These are phyloP conservation scores for Tylopilus plumbeoviolaceoides DNA, from an alignment of 768 basidiomycete species.

Conservation along the genomic window DNA sequence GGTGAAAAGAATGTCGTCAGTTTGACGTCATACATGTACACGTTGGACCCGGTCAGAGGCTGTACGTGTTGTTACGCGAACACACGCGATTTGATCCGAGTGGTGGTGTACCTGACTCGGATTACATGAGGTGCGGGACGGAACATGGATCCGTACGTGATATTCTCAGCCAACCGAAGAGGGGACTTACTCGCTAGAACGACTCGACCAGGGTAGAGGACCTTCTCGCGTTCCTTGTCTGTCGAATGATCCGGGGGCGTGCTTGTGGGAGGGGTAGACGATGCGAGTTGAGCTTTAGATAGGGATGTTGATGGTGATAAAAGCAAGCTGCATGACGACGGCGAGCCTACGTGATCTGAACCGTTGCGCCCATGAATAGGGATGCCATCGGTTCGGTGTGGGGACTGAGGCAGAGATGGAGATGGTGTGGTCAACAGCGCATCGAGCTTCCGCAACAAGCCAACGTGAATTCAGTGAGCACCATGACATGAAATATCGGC, in stretches of 20 bases:
- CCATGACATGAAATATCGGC: neutral
- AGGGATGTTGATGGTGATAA: conserved; percentile 28
- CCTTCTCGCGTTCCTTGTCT: conserved; percentile 69
- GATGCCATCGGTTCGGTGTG: conserved; percentile 18
- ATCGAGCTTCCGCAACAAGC: conserved; percentile 44
- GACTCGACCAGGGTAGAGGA: conserved; percentile 79
- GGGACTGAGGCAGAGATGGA: conserved; percentile 25
- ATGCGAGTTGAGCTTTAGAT: conserved; percentile 24
- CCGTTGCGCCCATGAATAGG: conserved; percentile 24
- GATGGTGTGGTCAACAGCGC: conserved; percentile 32
- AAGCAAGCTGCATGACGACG: conserved; percentile 21
- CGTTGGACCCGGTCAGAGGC: conserved; percentile 3
- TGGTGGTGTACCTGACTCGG: neutral
- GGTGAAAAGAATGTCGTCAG: conserved; percentile 8
- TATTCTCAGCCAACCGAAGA: no score
- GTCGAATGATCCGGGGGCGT: conserved; percentile 16
- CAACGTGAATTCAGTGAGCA: neutral
- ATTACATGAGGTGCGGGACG: neutral
- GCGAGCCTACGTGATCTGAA: conserved; percentile 16
- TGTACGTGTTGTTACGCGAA: conserved; percentile 9
- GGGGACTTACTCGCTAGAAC: conserved; percentile 69
- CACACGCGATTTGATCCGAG: conserved; percentile 6
- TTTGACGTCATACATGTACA: neutral
- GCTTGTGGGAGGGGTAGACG: conserved; percentile 24
- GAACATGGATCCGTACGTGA: conserved; percentile 4